Percentiles rank a stretch among this genome's conserved stretches.
phyloP scores from a whole-genome alignment of 1,284 basidiomycete species.

The Acaromyces ingoldii region DNA sequence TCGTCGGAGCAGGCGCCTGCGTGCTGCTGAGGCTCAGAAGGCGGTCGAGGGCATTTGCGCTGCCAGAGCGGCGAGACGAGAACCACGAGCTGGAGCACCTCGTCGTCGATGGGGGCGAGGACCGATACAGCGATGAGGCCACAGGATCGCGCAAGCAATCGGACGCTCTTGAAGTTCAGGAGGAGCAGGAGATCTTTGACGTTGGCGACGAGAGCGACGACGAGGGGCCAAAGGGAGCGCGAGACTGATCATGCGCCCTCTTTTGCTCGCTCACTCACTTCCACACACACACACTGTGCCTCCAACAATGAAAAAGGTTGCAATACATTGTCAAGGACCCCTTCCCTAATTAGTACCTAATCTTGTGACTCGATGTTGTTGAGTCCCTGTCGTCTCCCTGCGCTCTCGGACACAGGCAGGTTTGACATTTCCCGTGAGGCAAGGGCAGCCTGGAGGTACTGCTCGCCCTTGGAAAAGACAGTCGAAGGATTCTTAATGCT shows the following conservation, averaged over 20 bases:
- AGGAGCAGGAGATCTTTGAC: conserved; percentile 54
- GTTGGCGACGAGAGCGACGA: conserved; percentile 53
- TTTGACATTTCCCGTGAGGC: conserved; percentile 23
- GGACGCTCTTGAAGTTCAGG: not conserved
- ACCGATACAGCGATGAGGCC: not conserved
- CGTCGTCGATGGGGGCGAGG: conserved; percentile 14
- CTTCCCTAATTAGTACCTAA: too few species aligned
- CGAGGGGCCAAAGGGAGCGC: conserved; percentile 10
- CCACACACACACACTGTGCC: too few species aligned
- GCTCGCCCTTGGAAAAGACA: conserved; percentile 14
- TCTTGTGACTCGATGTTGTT: too few species aligned
- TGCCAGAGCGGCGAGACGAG: too few species aligned
- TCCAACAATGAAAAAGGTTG: too few species aligned
- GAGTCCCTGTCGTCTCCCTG: too few species aligned
- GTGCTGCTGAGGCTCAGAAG: conserved; percentile 63
- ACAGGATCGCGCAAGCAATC: not conserved
- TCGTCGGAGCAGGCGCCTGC: conserved; percentile 65
- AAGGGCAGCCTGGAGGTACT: conserved; percentile 28
- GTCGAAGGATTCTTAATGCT: conserved; percentile 14
- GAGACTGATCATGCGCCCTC: too few species aligned
- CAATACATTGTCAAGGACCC: too few species aligned
- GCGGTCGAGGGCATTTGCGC: conserved; percentile 7
- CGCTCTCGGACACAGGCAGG: too few species aligned
- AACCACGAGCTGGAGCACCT: conserved; percentile 35
- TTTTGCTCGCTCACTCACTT: too few species aligned